Evolutionary conservation across 257 asterid genomes (phyloP).

Genomic region (Phtheirospermum japonicum): DNA sequence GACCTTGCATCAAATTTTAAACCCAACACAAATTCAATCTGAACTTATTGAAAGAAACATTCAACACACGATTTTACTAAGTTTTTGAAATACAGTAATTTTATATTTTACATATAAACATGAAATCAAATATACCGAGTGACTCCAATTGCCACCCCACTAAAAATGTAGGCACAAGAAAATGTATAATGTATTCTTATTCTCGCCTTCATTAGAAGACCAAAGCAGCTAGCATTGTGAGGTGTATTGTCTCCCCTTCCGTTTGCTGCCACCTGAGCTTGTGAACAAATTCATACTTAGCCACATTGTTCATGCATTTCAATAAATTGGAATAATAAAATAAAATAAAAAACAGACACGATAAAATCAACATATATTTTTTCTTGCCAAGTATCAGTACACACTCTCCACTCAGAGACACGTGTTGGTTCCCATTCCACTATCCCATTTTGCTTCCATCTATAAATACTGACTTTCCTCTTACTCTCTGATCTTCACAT

Average conservation of each 20-base stretch:
- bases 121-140: too few relatives aligned
- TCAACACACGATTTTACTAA: too few relatives aligned
- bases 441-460: neutral
- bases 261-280: constrained; percentile 32
- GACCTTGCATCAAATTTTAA: too few relatives aligned
- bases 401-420: constrained; percentile 38
- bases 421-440: constrained; percentile 28
- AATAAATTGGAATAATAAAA: neutral
- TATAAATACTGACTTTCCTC: constrained; percentile 27
- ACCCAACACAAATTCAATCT: too few relatives aligned
- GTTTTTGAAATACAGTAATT: too few relatives aligned
- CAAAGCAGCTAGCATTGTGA: constrained; percentile 16
- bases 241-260: constrained; percentile 17
- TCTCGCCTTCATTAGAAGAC: neutral
- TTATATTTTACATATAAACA: too few relatives aligned
- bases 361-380: constrained; percentile 23
- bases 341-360: constrained; percentile 5
- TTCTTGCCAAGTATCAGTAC: constrained; percentile 50
- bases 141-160: neutral
- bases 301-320: neutral
- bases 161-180: neutral
- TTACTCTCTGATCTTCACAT: neutral
- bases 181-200: neutral
- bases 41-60: too few relatives aligned
- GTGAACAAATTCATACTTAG: constrained; percentile 14